A percentile compares a stretch with the other conserved stretches of the same genome.
Evolutionary conservation across 148 eudicot species (phyloP).

Genomic region (Silene uniflora): DNA sequence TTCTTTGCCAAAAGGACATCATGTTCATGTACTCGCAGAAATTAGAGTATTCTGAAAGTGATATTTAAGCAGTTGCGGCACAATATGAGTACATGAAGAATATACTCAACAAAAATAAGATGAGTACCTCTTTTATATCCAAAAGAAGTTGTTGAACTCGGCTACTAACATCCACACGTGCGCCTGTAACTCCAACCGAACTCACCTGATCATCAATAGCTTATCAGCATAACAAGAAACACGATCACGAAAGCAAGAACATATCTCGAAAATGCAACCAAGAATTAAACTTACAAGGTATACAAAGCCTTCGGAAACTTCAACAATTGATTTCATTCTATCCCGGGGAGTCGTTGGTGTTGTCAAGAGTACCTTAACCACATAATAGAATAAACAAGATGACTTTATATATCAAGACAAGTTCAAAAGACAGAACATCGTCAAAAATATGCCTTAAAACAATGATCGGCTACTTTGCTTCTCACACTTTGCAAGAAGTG

Average conservation of each 20-base stretch:
- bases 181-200: constrained; percentile 85
- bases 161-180: constrained; percentile 67
- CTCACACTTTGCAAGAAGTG: not conserved
- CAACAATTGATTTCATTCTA: constrained; percentile 83
- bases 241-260: constrained; percentile 1
- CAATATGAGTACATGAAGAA: not conserved
- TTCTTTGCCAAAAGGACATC: too few species aligned
- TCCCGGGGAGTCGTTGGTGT: constrained; percentile 87
- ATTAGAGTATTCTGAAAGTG: not conserved
- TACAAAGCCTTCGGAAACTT: constrained; percentile 85
- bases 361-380: constrained; percentile 69
- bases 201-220: constrained; percentile 56
- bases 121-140: constrained; percentile 69
- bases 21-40: too few species aligned
- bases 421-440: not conserved
- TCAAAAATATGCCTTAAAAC: not conserved
- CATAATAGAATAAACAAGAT: constrained; percentile 9
- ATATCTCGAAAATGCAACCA: constrained; percentile 9
- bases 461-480: not conserved
- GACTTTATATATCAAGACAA: not conserved
- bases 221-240: constrained; percentile 19
- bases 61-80: not conserved
- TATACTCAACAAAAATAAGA: not conserved
- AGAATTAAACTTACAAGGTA: constrained; percentile 66
- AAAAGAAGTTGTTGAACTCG: constrained; percentile 62